Conservation (phyloP, 78 protist genomes). For the Dictyostelium intermedium region DNA sequence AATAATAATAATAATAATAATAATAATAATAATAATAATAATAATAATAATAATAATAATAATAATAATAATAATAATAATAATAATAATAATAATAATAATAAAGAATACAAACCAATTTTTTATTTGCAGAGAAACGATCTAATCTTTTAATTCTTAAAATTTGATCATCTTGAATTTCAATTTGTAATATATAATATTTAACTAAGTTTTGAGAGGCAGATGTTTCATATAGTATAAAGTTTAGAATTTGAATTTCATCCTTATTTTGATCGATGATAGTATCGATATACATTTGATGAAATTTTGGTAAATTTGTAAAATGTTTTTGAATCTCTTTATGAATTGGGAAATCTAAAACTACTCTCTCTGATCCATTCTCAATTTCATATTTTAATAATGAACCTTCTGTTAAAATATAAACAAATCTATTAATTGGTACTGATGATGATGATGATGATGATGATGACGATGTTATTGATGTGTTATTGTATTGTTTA, state of each 20-base stretch:
- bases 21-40: too few species aligned
- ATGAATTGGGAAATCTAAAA: background rate
- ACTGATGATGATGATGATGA: background rate
- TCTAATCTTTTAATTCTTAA: background rate
- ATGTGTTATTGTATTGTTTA: too few species aligned
- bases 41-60: too few species aligned
- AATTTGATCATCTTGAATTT: conserved; percentile 24
- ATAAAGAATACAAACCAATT: background rate
- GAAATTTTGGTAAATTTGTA: background rate
- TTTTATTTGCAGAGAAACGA: background rate
- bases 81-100: too few species aligned
- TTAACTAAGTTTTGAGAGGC: background rate
- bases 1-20: too few species aligned
- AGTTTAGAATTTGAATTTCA: background rate
- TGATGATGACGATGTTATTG: too few species aligned
- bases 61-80: too few species aligned
- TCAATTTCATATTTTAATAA: conserved; percentile 45
- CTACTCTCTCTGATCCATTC: conserved; percentile 23
- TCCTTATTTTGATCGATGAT: background rate
- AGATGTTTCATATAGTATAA: background rate
- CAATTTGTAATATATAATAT: conserved; percentile 1
- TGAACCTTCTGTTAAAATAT: conserved; percentile 48
- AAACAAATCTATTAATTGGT: background rate
- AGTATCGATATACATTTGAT: conserved; percentile 2
- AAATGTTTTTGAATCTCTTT: conserved; percentile 39